Evolutionary conservation across 1,284 basidiomycete genomes (phyloP).

Genomic region (Sanghuangporus baumii): DNA sequence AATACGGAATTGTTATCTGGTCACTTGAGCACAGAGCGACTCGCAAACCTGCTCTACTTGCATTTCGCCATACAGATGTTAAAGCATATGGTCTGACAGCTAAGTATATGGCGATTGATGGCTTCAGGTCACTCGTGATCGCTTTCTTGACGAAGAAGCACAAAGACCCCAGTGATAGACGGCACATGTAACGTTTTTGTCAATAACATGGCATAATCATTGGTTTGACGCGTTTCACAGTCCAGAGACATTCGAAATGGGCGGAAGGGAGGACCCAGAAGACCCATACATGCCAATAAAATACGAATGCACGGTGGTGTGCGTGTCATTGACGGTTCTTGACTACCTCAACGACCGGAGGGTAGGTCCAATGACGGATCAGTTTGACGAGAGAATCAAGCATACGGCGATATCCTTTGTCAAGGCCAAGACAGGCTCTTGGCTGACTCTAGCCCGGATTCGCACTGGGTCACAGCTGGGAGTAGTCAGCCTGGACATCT

Average conservation of each 20-base stretch:
- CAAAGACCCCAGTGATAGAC: constrained; percentile 25
- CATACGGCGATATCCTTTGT: constrained; percentile 19
- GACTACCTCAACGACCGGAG: constrained; percentile 46
- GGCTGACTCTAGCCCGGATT: constrained; percentile 29
- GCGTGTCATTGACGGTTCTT: constrained; percentile 42
- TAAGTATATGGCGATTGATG: constrained; percentile 45
- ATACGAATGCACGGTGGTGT: constrained; percentile 45
- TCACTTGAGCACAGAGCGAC: constrained; percentile 47
- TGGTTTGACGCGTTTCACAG: background rate
- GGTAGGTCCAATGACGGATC: constrained; percentile 34
- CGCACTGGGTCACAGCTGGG: constrained; percentile 37
- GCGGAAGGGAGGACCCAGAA: constrained; percentile 14
- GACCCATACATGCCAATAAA: constrained; percentile 22
- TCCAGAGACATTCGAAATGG: constrained; percentile 16
- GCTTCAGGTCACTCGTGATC: background rate
- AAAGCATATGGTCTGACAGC: constrained; percentile 58
- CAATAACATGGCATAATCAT: background rate
- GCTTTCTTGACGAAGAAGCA: constrained; percentile 16
- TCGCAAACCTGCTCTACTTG: constrained; percentile 42
- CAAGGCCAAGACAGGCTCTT: background rate
- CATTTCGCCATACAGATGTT: constrained; percentile 41
- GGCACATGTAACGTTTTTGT: constrained; percentile 23
- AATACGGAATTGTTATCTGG: constrained; percentile 49
- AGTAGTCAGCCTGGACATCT: constrained; percentile 39
- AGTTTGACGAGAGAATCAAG: constrained; percentile 33